Conservation (phyloP, 2,329 filamentous ascomycete genomes). For the Alternaria gaisen region DNA sequence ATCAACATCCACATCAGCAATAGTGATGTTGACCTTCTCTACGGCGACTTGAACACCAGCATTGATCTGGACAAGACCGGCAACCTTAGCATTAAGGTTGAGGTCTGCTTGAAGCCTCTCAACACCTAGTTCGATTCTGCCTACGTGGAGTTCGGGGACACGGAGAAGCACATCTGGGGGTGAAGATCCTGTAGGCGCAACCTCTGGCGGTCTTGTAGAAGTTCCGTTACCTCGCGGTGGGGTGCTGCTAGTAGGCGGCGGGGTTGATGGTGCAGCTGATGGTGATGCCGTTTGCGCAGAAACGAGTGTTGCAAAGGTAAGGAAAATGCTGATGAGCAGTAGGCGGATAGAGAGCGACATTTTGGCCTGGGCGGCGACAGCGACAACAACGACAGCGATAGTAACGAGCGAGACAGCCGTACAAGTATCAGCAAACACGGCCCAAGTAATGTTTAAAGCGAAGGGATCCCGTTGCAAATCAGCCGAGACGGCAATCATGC, state of each 20-base stretch:
- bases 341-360: conserved; percentile 49
- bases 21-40: conserved; percentile 67
- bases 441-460: conserved; percentile 27
- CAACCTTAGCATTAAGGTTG: conserved; percentile 68
- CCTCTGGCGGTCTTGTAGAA: conserved; percentile 33
- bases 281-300: conserved; percentile 38
- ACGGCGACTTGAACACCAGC: conserved; percentile 59
- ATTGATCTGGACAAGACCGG: conserved; percentile 63
- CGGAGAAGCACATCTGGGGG: conserved; percentile 67
- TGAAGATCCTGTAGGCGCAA: conserved; percentile 35
- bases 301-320: conserved; percentile 37
- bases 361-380: conserved; percentile 19
- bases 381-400: conserved; percentile 24
- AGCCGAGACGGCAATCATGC: conserved; percentile 25
- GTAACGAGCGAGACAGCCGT: conserved; percentile 20
- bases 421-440: conserved; percentile 25
- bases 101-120: conserved; percentile 67
- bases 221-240: conserved; percentile 31
- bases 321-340: conserved; percentile 42
- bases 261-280: conserved; percentile 22
- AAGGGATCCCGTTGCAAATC: conserved; percentile 24
- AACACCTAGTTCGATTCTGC: conserved; percentile 67
- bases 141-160: conserved; percentile 67
- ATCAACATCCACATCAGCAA: conserved; percentile 66
- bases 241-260: conserved; percentile 40